Conservation (phyloP, 2,329 filamentous ascomycete species). For the Berkeleyomyces basicola region DNA sequence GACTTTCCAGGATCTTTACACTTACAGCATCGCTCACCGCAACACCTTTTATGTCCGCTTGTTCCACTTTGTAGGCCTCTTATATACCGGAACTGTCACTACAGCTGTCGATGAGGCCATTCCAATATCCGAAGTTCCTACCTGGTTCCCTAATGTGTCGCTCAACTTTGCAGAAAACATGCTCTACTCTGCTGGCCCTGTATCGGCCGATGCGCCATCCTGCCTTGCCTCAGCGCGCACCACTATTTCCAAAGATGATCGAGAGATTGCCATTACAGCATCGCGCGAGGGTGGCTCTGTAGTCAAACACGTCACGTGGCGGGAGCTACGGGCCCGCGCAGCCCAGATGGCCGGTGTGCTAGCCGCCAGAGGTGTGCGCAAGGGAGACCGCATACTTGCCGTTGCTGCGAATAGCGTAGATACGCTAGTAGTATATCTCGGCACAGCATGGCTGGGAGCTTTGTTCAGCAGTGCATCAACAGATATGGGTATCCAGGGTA, state of each 20-base stretch:
- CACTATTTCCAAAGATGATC: slow-evolving; percentile 51
- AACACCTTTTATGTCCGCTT: slow-evolving; percentile 48
- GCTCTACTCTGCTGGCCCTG: slow-evolving; percentile 36
- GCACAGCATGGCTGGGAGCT: slow-evolving; percentile 51
- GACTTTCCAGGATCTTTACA: slow-evolving; percentile 53
- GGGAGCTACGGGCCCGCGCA: slow-evolving; percentile 42
- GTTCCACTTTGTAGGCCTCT: slow-evolving; percentile 42
- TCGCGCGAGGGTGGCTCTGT: slow-evolving; percentile 49
- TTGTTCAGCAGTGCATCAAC: slow-evolving; percentile 64
- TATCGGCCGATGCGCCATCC: slow-evolving; percentile 21
- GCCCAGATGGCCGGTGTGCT: slow-evolving; percentile 49
- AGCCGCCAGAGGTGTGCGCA: slow-evolving; percentile 44
- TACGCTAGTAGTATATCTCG: slow-evolving; percentile 55
- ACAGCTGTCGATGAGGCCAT: slow-evolving; percentile 50
- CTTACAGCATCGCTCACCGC: slow-evolving; percentile 47
- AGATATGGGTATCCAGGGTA: slow-evolving; percentile 67
- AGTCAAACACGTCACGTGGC: slow-evolving; percentile 46
- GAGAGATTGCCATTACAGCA: slow-evolving; percentile 53
- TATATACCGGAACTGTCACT: slow-evolving; percentile 44
- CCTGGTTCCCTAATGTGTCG: slow-evolving; percentile 59
- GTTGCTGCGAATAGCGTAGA: slow-evolving; percentile 62
- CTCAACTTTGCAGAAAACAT: slow-evolving; percentile 73
- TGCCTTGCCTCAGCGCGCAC: slow-evolving; percentile 25
- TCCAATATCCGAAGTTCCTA: slow-evolving; percentile 54
- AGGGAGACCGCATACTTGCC: slow-evolving; percentile 59